Percentiles rank a stretch among this genome's conserved stretches.
phyloP scores from a whole-genome alignment of 257 asterid genomes.

The Solanum lignicaule region DNA sequence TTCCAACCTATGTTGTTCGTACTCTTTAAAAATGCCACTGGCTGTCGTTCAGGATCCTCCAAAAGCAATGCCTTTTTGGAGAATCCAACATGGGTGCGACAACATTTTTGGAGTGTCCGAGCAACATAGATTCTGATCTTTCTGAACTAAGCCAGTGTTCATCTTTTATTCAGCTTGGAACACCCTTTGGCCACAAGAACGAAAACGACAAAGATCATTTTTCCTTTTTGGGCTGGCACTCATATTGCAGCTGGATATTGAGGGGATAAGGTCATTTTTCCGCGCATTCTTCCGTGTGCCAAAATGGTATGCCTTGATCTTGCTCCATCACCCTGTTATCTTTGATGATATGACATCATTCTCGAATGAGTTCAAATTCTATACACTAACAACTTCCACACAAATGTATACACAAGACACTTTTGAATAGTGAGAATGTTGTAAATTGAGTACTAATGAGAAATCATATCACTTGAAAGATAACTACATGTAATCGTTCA shows the following conservation, averaged over 20 bases:
- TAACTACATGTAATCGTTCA: neutral
- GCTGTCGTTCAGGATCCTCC: neutral
- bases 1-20: neutral
- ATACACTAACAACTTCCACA: neutral
- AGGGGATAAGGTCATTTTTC: slow-evolving; percentile 82
- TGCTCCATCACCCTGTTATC: neutral
- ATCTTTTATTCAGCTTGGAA: slow-evolving; percentile 66
- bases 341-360: neutral
- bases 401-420: neutral
- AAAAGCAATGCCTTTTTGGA: neutral
- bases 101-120: neutral
- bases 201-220: slow-evolving; percentile 90
- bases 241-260: slow-evolving; percentile 74
- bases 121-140: neutral
- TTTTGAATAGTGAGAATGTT: neutral
- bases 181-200: slow-evolving; percentile 92
- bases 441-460: neutral
- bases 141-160: neutral
- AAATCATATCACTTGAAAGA: neutral
- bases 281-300: slow-evolving; percentile 81
- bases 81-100: neutral
- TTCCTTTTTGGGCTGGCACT: slow-evolving; percentile 97
- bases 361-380: neutral
- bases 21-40: neutral
- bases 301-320: slow-evolving; percentile 44